Evolutionary conservation across 495 filamentous ascomycete genomes (phyloP).

Genomic region (Cudoniella acicularis): DNA sequence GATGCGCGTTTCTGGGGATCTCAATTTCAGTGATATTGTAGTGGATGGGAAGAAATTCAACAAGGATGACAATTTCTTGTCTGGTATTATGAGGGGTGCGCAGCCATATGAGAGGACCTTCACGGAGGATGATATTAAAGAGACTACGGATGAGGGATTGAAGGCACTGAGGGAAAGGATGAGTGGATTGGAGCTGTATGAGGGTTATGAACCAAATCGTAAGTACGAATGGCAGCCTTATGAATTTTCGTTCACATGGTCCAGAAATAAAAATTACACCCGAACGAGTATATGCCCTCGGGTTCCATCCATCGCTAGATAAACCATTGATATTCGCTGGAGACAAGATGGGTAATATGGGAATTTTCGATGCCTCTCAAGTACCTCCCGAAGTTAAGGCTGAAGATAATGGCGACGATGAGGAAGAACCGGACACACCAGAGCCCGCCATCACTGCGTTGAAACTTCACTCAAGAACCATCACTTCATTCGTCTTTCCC

Average conservation of each 20-base stretch:
- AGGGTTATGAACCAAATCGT: constrained; percentile 76
- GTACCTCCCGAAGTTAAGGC: constrained; percentile 44
- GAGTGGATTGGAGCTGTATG: constrained; percentile 75
- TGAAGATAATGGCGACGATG: constrained; percentile 58
- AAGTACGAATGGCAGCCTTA: constrained; percentile 20
- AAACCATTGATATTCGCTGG: constrained; percentile 93
- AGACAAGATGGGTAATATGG: constrained; percentile 91
- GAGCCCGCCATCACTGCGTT: constrained; percentile 78
- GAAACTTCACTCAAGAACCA: constrained; percentile 87
- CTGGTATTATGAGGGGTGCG: constrained; percentile 63
- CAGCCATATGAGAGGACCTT: constrained; percentile 81
- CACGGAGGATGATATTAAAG: constrained; percentile 70
- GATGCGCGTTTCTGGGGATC: constrained; percentile 64
- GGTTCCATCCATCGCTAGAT: constrained; percentile 79
- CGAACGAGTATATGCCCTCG: constrained; percentile 82
- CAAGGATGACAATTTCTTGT: constrained; percentile 47
- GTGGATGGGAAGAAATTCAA: constrained; percentile 70
- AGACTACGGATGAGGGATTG: constrained; percentile 73
- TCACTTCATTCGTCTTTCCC: constrained; percentile 75
- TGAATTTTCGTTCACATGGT: constrained; percentile 6
- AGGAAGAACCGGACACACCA: constrained; percentile 60
- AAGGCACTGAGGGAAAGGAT: constrained; percentile 76
- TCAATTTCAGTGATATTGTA: constrained; percentile 72
- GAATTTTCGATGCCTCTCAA: constrained; percentile 89
- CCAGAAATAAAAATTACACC: constrained; percentile 89